Evolutionary conservation across 305 asterid genomes (phyloP).

Genomic region (Fraxinus dipetala): DNA sequence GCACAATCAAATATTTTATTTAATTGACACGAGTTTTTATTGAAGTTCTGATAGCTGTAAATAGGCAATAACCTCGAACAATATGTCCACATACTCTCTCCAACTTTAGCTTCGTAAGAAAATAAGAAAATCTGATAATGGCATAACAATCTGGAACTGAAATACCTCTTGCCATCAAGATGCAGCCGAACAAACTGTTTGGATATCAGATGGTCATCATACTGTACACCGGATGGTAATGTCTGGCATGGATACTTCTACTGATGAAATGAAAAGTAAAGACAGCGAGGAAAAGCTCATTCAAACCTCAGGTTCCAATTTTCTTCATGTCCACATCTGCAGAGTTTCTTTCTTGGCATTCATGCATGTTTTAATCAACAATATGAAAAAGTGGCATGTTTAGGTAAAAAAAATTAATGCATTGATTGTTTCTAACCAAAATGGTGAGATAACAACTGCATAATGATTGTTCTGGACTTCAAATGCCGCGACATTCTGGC

Average conservation of each 20-base stretch:
- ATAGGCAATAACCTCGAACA: background rate
- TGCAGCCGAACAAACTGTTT: constrained; percentile 62
- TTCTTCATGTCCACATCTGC: background rate
- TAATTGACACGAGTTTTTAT: background rate
- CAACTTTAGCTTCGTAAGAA: background rate
- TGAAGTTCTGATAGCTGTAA: constrained; percentile 17
- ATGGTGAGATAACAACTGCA: background rate
- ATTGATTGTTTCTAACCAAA: background rate
- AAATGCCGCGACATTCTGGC: background rate
- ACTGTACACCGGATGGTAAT: constrained; percentile 55
- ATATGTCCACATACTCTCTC: background rate
- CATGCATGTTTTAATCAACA: background rate
- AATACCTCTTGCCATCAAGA: constrained; percentile 23
- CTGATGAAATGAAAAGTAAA: constrained; percentile 37
- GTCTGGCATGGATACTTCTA: constrained; percentile 47
- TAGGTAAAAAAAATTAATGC: background rate
- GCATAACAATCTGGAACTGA: constrained; percentile 16
- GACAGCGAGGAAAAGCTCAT: constrained; percentile 34
- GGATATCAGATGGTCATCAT: constrained; percentile 83
- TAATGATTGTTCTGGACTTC: background rate
- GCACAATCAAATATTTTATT: background rate
- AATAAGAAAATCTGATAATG: background rate
- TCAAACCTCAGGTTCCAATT: constrained; percentile 54
- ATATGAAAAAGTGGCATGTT: background rate
- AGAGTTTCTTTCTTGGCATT: background rate